Base-by-base conservation (phyloP, 1,284 basidiomycete species). In the Leccinum colubrinum region DNA sequence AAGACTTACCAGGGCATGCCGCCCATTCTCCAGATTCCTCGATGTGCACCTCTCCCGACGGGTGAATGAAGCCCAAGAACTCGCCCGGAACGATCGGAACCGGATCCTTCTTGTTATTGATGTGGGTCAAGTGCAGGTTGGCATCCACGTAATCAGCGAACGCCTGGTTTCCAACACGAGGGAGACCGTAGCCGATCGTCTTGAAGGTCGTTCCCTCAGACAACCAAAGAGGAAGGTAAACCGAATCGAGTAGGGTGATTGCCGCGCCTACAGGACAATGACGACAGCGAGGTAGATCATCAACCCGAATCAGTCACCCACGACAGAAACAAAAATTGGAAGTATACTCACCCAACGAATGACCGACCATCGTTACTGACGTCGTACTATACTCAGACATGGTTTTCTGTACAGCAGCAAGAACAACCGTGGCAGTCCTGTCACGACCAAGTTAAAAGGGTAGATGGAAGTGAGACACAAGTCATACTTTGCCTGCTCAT, bases 151-250 rank as follows among this genome's bases (percentile, higher is more conserved):
- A 87, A 65, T 85, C 62, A 0, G 86, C 86, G 61, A 86, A 87
- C 0, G 76, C 83, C 65, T 83, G 81, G 70, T 90, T 89, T 3
- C 87, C 88, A 48, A 88, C 86, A 55, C 88, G 79, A 22, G 88
- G 88, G 72, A 87, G 78, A 33, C 84, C 85, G 63, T 83, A 87
- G 0, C 73, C 71, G 30, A 85, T 69, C 5, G 74, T 73, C 56
- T 66, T 61, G 67, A 81, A 73, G 4, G 67, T 65, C 3, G 71
- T 77, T 55, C 67, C 68, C 0, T 66, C 30, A 6, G 81, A 76
- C 2, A 82, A 68, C 58, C 76, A 72, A 6, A 78, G 66, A 14
- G 70, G 72, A 22, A 82, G 75, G 64, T 76, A 81, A 11, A 81
- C 70, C 0, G 77, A 73, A 30, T 82, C 81, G 7, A 88, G 75